Evolutionary conservation across 2,329 filamentous ascomycete species (phyloP).

Genomic region (Hymenotorrendiella dingleyae): DNA sequence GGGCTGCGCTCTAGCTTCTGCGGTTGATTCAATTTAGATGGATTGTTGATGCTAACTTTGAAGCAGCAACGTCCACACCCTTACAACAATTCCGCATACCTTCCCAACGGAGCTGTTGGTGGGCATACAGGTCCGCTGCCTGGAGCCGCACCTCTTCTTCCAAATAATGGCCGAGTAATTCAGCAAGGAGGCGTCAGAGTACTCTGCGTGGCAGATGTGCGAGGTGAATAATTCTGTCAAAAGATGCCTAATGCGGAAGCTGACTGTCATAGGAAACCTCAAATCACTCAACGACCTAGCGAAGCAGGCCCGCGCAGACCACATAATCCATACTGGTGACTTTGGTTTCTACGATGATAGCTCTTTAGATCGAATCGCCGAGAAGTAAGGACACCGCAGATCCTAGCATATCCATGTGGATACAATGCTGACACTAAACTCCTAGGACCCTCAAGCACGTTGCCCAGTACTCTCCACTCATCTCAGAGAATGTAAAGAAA

Average conservation of each 20-base stretch:
- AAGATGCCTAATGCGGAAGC: conserved; percentile 12
- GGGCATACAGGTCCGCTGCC: conserved; percentile 43
- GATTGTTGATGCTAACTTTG: conserved; percentile 17
- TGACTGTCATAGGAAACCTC: conserved; percentile 67
- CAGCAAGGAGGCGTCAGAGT: conserved; percentile 61
- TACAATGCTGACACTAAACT: conserved; percentile 23
- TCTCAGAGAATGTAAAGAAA: conserved; percentile 71
- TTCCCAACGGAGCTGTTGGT: conserved; percentile 55
- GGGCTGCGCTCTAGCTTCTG: background rate
- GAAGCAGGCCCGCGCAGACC: conserved; percentile 87
- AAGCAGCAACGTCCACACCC: conserved; percentile 30
- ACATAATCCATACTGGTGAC: conserved; percentile 98
- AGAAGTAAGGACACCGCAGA: conserved; percentile 63
- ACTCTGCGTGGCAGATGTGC: conserved; percentile 66
- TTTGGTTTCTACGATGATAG: conserved; percentile 98
- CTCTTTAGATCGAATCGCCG: conserved; percentile 92
- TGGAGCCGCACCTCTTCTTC: conserved; percentile 58
- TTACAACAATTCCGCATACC: conserved; percentile 38
- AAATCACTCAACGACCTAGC: conserved; percentile 94
- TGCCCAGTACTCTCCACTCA: conserved; percentile 93
- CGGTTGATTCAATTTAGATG: background rate
- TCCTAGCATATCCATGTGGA: conserved; percentile 2
- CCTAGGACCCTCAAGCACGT: conserved; percentile 92
- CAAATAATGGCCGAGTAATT: conserved; percentile 61
- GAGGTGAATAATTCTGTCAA: too few species aligned